phyloP scores from a whole-genome alignment of 805 yeast species.

The Trichomonascus vanleenenianus region DNA sequence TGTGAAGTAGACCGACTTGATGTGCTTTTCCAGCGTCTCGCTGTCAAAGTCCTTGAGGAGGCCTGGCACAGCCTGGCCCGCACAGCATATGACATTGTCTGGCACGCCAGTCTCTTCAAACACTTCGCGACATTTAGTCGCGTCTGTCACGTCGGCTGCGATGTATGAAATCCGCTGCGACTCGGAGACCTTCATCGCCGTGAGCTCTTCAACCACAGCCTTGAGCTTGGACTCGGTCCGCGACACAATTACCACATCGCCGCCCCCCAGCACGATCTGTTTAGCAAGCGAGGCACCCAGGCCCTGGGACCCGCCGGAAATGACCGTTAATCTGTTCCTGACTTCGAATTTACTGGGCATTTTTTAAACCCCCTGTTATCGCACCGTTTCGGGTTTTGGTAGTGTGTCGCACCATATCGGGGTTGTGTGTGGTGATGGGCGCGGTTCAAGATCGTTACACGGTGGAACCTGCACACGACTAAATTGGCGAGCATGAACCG shows the following conservation, averaged over 20 bases:
- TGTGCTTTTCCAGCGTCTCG: slow-evolving; percentile 51
- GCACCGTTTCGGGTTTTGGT: neutral
- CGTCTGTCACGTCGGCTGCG: slow-evolving; percentile 58
- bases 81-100: slow-evolving; percentile 76
- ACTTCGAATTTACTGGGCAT: slow-evolving; percentile 12
- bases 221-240: slow-evolving; percentile 58
- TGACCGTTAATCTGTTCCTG: slow-evolving; percentile 45
- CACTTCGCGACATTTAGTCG: slow-evolving; percentile 40
- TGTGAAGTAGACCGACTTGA: slow-evolving; percentile 63
- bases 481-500: neutral
- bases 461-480: neutral
- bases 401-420: too few species aligned
- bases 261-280: slow-evolving; percentile 44
- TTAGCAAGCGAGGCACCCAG: slow-evolving; percentile 74
- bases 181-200: slow-evolving; percentile 23
- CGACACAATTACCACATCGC: slow-evolving; percentile 68
- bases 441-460: neutral
- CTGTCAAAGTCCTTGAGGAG: slow-evolving; percentile 61
- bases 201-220: slow-evolving; percentile 41
- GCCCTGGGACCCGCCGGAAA: slow-evolving; percentile 96
- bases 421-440: too few species aligned
- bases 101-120: slow-evolving; percentile 43
- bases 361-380: too few species aligned
- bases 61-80: slow-evolving; percentile 79
- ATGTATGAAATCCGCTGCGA: slow-evolving; percentile 36